Conservation (phyloP, 306 rosid species). For the Cucurbita maxima region DNA sequence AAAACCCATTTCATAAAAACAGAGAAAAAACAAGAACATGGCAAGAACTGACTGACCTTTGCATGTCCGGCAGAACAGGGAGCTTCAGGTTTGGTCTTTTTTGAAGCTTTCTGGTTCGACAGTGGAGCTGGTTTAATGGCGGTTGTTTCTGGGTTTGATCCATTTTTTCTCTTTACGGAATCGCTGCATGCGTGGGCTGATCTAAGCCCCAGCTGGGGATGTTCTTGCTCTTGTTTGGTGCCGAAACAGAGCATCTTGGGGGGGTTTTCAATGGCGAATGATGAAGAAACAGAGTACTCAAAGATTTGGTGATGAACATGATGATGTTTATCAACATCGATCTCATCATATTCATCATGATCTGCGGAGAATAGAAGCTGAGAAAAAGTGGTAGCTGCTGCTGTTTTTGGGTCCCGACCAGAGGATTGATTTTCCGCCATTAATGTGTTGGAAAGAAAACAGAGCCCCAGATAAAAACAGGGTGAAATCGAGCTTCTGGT, state of each 20-base stretch:
- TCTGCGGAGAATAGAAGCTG: constrained; percentile 53
- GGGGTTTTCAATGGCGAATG: constrained; percentile 22
- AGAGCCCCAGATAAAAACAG: not conserved
- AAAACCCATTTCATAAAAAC: not conserved
- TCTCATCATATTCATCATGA: constrained; percentile 2
- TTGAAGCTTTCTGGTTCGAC: constrained; percentile 25
- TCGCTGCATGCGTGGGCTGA: constrained; percentile 46
- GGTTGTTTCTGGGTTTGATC: constrained; percentile 20
- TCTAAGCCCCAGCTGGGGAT: constrained; percentile 5
- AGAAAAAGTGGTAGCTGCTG: constrained; percentile 49
- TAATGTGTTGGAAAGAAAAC: not conserved
- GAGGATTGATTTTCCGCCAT: constrained; percentile 40
- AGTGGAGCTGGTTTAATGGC: not conserved
- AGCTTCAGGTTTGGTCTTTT: constrained; percentile 37
- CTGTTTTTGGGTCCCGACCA: constrained; percentile 26
- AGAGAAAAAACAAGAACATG: not conserved
- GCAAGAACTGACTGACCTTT: constrained; percentile 33
- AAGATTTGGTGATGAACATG: constrained; percentile 6
- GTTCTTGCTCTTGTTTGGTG: constrained; percentile 5
- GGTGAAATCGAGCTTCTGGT: not conserved
- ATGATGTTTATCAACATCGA: constrained; percentile 16
- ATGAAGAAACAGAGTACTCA: constrained; percentile 14
- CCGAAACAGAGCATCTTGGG: constrained; percentile 70
- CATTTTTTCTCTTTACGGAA: constrained; percentile 40
- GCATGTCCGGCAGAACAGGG: constrained; percentile 28